Evolutionary conservation across 2,329 filamentous ascomycete genomes (phyloP).

Genomic region (Cordyceps cateniannulata): DNA sequence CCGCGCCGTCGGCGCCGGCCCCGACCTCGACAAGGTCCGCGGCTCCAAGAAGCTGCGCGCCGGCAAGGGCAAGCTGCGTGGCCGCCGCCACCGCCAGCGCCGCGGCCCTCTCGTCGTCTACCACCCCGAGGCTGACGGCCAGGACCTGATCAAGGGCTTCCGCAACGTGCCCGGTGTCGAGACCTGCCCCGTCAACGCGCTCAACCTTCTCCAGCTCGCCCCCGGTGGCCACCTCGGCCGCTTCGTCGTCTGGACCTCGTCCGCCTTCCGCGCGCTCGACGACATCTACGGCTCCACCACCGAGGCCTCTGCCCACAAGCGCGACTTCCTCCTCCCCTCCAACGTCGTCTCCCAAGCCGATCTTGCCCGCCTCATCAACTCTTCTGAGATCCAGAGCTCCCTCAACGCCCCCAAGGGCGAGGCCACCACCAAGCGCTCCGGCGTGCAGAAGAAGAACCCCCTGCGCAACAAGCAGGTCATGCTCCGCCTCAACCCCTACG

Average conservation of each 20-base stretch:
- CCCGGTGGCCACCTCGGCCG: slow-evolving; percentile 98
- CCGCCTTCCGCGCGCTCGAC: slow-evolving; percentile 94
- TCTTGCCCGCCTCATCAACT: slow-evolving; percentile 97
- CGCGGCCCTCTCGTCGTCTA: slow-evolving; percentile 97
- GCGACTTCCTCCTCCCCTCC: slow-evolving; percentile 95
- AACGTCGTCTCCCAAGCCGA: slow-evolving; percentile 93
- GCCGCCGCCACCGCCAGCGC: slow-evolving; percentile 93
- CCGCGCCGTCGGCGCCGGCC: slow-evolving; percentile 81
- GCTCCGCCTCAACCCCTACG: slow-evolving; percentile 98
- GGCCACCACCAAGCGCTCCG: slow-evolving; percentile 79
- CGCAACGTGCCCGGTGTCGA: slow-evolving; percentile 99
- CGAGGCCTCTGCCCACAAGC: slow-evolving; percentile 86
- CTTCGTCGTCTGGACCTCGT: slow-evolving; percentile 98
- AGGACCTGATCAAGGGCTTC: slow-evolving; percentile 89
- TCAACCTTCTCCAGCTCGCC: slow-evolving; percentile 98
- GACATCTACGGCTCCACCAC: slow-evolving; percentile 94
- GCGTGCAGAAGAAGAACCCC: slow-evolving; percentile 99
- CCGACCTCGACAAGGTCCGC: slow-evolving; percentile 93
- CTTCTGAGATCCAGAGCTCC: slow-evolving; percentile 94
- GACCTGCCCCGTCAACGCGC: slow-evolving; percentile 84
- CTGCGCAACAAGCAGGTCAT: slow-evolving; percentile 98
- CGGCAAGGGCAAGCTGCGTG: slow-evolving; percentile 98
- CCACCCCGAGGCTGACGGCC: slow-evolving; percentile 91
- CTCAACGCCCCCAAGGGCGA: slow-evolving; percentile 87
- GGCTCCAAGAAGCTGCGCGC: slow-evolving; percentile 93